Conservation (phyloP, 345 rosid genomes). For the Bruguiera parviflora region DNA sequence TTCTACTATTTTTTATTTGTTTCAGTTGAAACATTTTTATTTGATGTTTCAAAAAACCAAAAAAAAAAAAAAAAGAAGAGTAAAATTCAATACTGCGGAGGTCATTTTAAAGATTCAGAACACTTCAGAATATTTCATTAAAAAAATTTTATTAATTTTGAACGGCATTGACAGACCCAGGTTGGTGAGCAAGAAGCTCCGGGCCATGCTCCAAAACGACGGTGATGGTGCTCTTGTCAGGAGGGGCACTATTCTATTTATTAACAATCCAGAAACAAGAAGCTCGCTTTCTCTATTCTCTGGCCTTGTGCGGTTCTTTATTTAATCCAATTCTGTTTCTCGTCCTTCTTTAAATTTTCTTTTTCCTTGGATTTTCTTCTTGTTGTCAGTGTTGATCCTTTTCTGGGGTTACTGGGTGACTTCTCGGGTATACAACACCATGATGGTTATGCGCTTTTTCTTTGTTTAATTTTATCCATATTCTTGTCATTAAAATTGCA, state of each 20-base stretch:
- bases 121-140: too few species aligned
- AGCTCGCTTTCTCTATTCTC: neutral
- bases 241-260: conserved; percentile 52
- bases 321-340: neutral
- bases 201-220: conserved; percentile 70
- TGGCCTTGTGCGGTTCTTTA: neutral
- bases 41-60: too few species aligned
- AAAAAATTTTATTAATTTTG: too few species aligned
- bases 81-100: too few species aligned
- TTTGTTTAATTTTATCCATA: neutral
- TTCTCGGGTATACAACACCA: conserved; percentile 51
- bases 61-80: too few species aligned
- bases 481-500: conserved; percentile 1
- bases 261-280: neutral
- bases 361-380: conserved; percentile 74
- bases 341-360: neutral
- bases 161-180: conserved; percentile 45
- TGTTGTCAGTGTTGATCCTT: conserved; percentile 32
- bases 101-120: too few species aligned
- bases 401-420: conserved; percentile 38
- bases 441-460: neutral
- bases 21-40: too few species aligned
- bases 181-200: conserved; percentile 61
- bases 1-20: too few species aligned
- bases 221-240: conserved; percentile 95